Base-by-base conservation (phyloP, 768 basidiomycete genomes). In the Xerocomellus chrysenteron region DNA sequence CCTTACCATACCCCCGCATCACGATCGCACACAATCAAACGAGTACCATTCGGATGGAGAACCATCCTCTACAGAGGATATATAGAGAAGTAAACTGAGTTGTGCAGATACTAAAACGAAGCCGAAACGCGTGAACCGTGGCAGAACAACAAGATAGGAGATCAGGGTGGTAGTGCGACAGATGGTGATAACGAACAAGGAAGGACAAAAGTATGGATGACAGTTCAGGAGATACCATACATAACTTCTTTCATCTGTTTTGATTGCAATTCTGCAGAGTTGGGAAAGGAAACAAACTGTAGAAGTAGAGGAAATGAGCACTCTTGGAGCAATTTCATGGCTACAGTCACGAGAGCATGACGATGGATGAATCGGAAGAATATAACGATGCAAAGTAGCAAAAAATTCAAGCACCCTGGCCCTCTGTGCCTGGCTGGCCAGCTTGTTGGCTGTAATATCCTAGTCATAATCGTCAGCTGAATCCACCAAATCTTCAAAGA, bases 381-480 rank as follows among this genome's bases (percentile, higher is more conserved):
- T 63, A 59, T 65, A 59, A 66, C 45, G 58, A 63, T 62, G 65
- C 62, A 69, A 59, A 56, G 58, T 49, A 60, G 54, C 59, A 58
- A 58, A 47, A 53, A 59, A 52, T 59, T 67, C 64, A 72, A 61
- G 68, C 72, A 49, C 72, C 72, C 55, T 74, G 73, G 64, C 88
- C 87, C 54, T 79, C 79, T 54, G 78, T 73, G 61, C 81, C 78
- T 53, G 84, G 86, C 68, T 86, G 86, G 44, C 71, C 75, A 56
- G 81, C 78, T 73, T 88, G 88, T 72, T 92, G 91, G 50, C 84
- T 82, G 64, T 93, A 93, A 67, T 93, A 93, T 60, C 90, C 91
- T 92, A 51, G 2, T 49, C 59, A 57, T n/a, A 19, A 65, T 48
- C 48, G 66, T 57, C 52, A 62, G 57, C 50, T 32, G 16, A 57